Percentiles rank a stretch among this genome's conserved stretches.
phyloP scores from a whole-genome alignment of 2,329 filamentous ascomycete species.

The Aspergillus intermedius region DNA sequence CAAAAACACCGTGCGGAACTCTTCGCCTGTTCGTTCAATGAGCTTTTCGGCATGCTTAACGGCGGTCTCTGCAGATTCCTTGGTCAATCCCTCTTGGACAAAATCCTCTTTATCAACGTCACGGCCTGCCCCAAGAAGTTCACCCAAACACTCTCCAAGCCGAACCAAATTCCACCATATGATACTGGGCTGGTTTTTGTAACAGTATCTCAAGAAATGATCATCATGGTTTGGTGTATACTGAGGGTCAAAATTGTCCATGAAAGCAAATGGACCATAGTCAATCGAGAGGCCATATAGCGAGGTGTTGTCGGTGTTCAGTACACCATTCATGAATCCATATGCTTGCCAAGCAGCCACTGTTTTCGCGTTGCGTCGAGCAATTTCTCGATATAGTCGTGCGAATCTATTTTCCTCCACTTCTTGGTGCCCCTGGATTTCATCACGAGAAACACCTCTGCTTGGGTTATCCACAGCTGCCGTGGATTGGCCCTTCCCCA shows the following conservation, averaged over 20 bases:
- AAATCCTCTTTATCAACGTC: slow-evolving; percentile 67
- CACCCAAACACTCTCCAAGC: slow-evolving; percentile 80
- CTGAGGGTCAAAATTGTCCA: slow-evolving; percentile 89
- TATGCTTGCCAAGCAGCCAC: slow-evolving; percentile 96
- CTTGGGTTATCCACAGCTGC: slow-evolving; percentile 39
- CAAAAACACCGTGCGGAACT: slow-evolving; percentile 82
- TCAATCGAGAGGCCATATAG: slow-evolving; percentile 84
- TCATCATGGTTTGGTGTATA: slow-evolving; percentile 99
- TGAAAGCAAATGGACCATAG: slow-evolving; percentile 94
- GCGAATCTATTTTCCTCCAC: slow-evolving; percentile 78
- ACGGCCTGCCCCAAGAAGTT: slow-evolving; percentile 72
- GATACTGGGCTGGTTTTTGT: slow-evolving; percentile 88
- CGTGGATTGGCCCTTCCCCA: slow-evolving; percentile 35
- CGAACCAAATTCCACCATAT: slow-evolving; percentile 99
- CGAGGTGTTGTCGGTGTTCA: slow-evolving; percentile 97
- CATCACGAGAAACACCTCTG: slow-evolving; percentile 50
- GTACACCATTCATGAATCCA: slow-evolving; percentile 97
- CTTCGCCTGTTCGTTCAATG: slow-evolving; percentile 73
- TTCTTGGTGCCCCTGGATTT: slow-evolving; percentile 60
- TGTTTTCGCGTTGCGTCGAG: slow-evolving; percentile 74
- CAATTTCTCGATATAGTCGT: slow-evolving; percentile 79
- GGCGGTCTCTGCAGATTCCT: slow-evolving; percentile 63
- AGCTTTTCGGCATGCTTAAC: slow-evolving; percentile 74
- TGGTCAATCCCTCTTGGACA: slow-evolving; percentile 62
- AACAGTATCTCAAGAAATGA: slow-evolving; percentile 75